These are phyloP conservation scores for Dimargaris verticillata DNA, from an alignment of 192 early-diverging fungal genomes.

Conservation along the genomic window DNA sequence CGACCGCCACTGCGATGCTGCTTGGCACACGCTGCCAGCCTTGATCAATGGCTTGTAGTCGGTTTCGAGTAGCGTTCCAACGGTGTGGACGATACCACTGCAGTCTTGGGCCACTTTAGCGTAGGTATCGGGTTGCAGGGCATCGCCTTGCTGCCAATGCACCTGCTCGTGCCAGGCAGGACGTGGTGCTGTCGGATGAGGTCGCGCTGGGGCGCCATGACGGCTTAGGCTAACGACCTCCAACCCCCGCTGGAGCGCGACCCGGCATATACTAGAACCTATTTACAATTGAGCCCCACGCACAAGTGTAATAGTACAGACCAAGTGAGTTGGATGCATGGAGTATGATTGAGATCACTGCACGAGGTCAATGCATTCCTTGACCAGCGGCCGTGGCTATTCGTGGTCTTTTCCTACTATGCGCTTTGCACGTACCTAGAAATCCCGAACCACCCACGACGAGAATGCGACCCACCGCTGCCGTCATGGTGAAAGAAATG, in stretches of 20 bases:
- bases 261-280: constrained; percentile 21
- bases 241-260: constrained; percentile 26
- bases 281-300: background rate
- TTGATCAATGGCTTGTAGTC: constrained; percentile 42
- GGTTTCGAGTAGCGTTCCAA: constrained; percentile 50
- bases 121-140: constrained; percentile 40
- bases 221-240: constrained; percentile 32
- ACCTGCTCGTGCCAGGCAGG: constrained; percentile 15
- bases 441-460: constrained; percentile 48
- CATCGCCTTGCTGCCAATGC: constrained; percentile 44
- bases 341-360: background rate
- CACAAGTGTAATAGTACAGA: constrained; percentile 15
- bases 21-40: constrained; percentile 16
- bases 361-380: background rate
- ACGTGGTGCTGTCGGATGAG: background rate
- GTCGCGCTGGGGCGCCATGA: constrained; percentile 22
- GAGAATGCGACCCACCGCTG: constrained; percentile 22
- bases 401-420: constrained; percentile 21
- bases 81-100: constrained; percentile 51
- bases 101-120: constrained; percentile 31
- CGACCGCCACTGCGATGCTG: background rate
- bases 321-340: background rate
- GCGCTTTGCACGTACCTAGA: constrained; percentile 25
- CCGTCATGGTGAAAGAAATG: background rate
- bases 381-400: constrained; percentile 26